These are phyloP conservation scores for Solanum ossicruentum DNA, from an alignment of 257 asterid genomes.

Conservation along the genomic window DNA sequence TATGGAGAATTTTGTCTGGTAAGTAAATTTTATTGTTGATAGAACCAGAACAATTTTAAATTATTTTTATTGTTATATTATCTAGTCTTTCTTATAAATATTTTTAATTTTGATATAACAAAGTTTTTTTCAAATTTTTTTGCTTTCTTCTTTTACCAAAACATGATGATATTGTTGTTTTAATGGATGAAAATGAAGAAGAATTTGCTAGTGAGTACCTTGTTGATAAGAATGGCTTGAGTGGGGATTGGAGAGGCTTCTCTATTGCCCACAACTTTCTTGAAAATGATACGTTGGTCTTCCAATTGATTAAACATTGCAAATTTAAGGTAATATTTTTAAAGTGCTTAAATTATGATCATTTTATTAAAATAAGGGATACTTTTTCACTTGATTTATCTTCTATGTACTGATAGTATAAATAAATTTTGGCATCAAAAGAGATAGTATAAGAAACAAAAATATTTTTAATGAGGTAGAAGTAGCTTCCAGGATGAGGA, in stretches of 20 bases:
- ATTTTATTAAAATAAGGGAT: neutral
- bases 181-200: slow-evolving; percentile 34
- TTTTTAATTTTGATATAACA: slow-evolving; percentile 3
- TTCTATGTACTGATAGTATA: neutral
- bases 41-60: neutral
- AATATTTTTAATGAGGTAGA: neutral
- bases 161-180: slow-evolving; percentile 26
- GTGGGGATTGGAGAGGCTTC: slow-evolving; percentile 69
- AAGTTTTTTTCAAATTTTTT: slow-evolving; percentile 37
- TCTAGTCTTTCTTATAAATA: neutral
- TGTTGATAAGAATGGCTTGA: slow-evolving; percentile 25
- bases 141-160: slow-evolving; percentile 35
- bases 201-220: slow-evolving; percentile 34
- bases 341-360: neutral
- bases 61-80: neutral
- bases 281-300: slow-evolving; percentile 47
- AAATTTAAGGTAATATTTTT: slow-evolving; percentile 31
- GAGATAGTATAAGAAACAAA: too few species aligned
- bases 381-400: neutral
- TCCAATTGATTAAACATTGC: slow-evolving; percentile 39
- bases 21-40: slow-evolving; percentile 6
- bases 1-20: slow-evolving; percentile 45
- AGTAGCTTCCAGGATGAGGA: neutral
- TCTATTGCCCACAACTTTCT: slow-evolving; percentile 44
- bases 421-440: neutral